A percentile compares a stretch with the other conserved stretches of the same genome.
Conservation (phyloP, 306 rosid genomes). For the Cucurbita ficifolia region DNA sequence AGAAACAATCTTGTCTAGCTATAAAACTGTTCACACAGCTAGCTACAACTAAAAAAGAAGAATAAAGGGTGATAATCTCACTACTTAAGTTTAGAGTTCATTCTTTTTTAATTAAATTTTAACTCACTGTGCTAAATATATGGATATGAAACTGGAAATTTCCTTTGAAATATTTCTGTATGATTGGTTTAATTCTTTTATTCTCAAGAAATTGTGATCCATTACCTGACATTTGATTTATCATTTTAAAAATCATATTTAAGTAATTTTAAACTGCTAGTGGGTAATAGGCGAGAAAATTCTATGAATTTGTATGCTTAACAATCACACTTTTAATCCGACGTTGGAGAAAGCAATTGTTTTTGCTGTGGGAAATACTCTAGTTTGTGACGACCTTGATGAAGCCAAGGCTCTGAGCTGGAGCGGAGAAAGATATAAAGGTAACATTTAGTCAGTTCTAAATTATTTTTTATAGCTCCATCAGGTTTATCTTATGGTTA, state of each 20-base stretch:
- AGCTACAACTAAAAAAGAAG: not conserved
- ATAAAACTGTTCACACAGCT: not conserved
- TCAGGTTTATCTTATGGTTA: not conserved
- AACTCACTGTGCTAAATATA: not conserved
- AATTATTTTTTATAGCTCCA: not conserved
- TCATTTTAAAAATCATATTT: not conserved
- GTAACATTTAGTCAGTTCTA: constrained; percentile 19
- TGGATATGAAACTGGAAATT: not conserved
- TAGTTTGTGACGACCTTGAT: constrained; percentile 87
- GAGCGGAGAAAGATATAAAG: constrained; percentile 94
- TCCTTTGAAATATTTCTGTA: not conserved
- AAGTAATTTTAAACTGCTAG: not conserved
- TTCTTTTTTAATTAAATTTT: not conserved
- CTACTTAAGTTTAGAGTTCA: not conserved
- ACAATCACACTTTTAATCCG: constrained; percentile 70
- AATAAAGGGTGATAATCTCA: not conserved
- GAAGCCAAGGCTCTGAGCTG: constrained; percentile 93
- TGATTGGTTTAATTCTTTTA: not conserved
- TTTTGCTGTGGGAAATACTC: constrained; percentile 92
- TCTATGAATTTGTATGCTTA: constrained; percentile 40
- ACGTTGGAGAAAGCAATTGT: constrained; percentile 92
- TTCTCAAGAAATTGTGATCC: not conserved
- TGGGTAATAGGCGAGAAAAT: constrained; percentile 6
- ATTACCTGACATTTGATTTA: not conserved
- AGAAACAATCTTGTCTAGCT: not conserved